These are phyloP conservation scores for Penicillium sp. DNA, from an alignment of 2,329 filamentous ascomycete genomes.

Conservation along the genomic window DNA sequence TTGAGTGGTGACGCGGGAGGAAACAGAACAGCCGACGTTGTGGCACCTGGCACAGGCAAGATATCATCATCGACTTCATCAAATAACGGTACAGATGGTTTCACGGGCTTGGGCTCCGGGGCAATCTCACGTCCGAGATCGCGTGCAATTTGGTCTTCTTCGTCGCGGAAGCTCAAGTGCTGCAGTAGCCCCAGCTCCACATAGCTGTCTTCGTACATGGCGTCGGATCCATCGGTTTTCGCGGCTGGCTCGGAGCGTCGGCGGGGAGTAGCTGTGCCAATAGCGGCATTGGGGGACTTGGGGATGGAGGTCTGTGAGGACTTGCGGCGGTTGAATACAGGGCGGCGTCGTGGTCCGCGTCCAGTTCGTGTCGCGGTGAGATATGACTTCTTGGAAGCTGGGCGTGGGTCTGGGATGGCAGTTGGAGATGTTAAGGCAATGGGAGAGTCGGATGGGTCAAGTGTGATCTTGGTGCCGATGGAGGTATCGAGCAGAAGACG, in stretches of 20 bases:
- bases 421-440: constrained; percentile 12
- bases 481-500: constrained; percentile 33
- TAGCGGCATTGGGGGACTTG: constrained; percentile 48
- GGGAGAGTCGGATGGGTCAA: constrained; percentile 28
- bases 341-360: constrained; percentile 32
- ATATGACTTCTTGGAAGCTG: constrained; percentile 30
- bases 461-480: constrained; percentile 27
- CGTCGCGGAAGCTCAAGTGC: constrained; percentile 10
- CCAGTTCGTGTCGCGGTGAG: constrained; percentile 29
- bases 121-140: constrained; percentile 7
- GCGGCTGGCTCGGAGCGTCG: constrained; percentile 50
- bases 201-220: constrained; percentile 4
- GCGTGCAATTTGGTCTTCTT: constrained; percentile 6
- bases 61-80: constrained; percentile 4
- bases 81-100: neutral
- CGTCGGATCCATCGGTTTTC: neutral
- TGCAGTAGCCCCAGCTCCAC: constrained; percentile 6
- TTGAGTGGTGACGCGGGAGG: constrained; percentile 4
- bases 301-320: constrained; percentile 35
- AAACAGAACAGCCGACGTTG: neutral
- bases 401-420: constrained; percentile 5
- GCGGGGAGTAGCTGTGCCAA: constrained; percentile 72
- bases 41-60: neutral
- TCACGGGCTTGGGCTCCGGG: constrained; percentile 1
- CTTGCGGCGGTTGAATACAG: constrained; percentile 37